phyloP scores from a whole-genome alignment of 2,329 filamentous ascomycete species.

The Rhytidhysteron rufulum region DNA sequence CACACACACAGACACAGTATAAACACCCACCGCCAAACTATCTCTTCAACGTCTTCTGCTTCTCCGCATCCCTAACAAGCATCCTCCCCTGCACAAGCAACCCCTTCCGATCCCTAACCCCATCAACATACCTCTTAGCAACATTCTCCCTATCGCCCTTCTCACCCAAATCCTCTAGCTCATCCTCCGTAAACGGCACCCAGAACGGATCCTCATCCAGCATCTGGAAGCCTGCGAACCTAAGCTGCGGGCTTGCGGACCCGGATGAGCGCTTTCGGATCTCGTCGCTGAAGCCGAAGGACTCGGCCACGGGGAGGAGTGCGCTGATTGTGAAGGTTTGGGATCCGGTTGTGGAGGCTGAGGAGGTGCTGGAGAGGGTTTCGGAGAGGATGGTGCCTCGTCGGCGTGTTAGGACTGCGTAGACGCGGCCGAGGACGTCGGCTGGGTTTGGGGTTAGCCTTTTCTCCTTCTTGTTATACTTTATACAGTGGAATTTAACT shows the following conservation, averaged over 20 bases:
- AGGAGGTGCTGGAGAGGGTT: slow-evolving; percentile 88
- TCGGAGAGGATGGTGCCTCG: slow-evolving; percentile 87
- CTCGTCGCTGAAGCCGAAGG: slow-evolving; percentile 93
- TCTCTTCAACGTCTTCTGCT: slow-evolving; percentile 73
- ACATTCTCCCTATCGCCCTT: slow-evolving; percentile 92
- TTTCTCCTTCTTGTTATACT: too few species aligned
- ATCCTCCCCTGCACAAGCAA: slow-evolving; percentile 73
- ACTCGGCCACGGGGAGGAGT: slow-evolving; percentile 85
- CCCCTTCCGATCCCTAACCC: slow-evolving; percentile 81
- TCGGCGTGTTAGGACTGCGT: slow-evolving; percentile 93
- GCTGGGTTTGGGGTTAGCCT: slow-evolving; percentile 44
- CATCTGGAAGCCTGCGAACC: slow-evolving; percentile 89
- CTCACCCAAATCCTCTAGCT: slow-evolving; percentile 93
- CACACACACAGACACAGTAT: too few species aligned
- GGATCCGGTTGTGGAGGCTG: slow-evolving; percentile 88
- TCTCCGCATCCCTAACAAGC: slow-evolving; percentile 80
- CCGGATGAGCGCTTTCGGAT: slow-evolving; percentile 93
- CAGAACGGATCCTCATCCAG: slow-evolving; percentile 96
- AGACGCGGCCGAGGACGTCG: slow-evolving; percentile 91
- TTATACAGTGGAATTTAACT: slow-evolving; percentile 25
- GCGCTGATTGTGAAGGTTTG: slow-evolving; percentile 94
- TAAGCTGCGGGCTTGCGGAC: slow-evolving; percentile 84
- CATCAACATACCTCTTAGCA: slow-evolving; percentile 92
- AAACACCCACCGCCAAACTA: slow-evolving; percentile 19
- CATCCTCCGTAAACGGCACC: slow-evolving; percentile 94